Evolutionary conservation across 2,329 filamentous ascomycete species (phyloP).

Genomic region (Colletotrichum sojae): DNA sequence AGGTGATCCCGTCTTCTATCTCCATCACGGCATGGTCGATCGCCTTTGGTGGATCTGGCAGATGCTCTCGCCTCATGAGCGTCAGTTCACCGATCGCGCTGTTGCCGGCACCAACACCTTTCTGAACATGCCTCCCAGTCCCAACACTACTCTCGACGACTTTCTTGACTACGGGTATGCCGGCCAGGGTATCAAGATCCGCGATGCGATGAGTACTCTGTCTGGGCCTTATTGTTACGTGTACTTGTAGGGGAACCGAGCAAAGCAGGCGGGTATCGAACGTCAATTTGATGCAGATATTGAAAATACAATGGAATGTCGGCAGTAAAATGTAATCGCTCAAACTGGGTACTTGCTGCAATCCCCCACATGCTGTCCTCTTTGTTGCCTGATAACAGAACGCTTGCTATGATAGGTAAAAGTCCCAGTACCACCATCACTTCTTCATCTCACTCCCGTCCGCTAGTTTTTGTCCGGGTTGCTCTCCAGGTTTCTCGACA

Average conservation of each 20-base stretch:
- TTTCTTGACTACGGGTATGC: slow-evolving; percentile 38
- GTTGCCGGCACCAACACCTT: slow-evolving; percentile 41
- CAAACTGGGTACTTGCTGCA: no score
- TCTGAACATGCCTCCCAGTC: slow-evolving; percentile 21
- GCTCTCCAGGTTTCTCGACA: neutral
- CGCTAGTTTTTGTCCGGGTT: no score
- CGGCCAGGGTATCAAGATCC: slow-evolving; percentile 43
- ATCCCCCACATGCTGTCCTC: no score
- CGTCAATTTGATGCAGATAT: no score
- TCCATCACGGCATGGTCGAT: slow-evolving; percentile 49
- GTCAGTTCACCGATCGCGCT: slow-evolving; percentile 44
- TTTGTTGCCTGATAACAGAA: no score
- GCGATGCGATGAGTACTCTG: slow-evolving; percentile 46
- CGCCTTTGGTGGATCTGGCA: slow-evolving; percentile 45
- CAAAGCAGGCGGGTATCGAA: no score
- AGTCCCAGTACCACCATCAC: no score
- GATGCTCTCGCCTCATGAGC: slow-evolving; percentile 43
- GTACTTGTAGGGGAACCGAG: slow-evolving; percentile 38
- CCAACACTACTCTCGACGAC: slow-evolving; percentile 39
- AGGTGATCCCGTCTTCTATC: no score
- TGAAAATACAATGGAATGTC: no score
- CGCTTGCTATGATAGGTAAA: no score
- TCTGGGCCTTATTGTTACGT: slow-evolving; percentile 49
- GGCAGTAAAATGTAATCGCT: no score
- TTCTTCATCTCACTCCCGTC: no score